These are phyloP conservation scores for Cichorium intybus DNA, from an alignment of 140 eudicot genomes.

Conservation along the genomic window DNA sequence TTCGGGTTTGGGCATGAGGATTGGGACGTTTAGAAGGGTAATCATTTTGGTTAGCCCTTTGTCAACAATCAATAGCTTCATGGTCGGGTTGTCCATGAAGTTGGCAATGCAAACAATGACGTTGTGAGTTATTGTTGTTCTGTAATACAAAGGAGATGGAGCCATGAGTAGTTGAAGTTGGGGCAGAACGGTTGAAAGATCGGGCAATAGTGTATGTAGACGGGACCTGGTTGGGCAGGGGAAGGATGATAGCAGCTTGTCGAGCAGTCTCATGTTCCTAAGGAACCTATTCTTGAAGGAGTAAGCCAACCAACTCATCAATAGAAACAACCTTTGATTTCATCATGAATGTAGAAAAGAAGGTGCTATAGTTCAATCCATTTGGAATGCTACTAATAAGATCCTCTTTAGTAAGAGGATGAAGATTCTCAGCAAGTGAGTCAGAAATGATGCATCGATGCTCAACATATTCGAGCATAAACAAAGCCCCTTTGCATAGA, in stretches of 20 bases:
- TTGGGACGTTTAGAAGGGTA: no score
- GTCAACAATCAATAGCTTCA: no score
- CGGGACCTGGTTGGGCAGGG: no score
- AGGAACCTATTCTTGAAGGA: neutral
- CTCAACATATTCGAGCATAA: neutral
- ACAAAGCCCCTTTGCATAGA: neutral
- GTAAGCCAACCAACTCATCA: no score
- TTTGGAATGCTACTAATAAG: neutral
- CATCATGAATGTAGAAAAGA: neutral
- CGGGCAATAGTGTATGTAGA: rapidly evolving
- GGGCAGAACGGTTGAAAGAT: rapidly evolving
- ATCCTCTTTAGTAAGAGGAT: neutral
- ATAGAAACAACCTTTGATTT: no score
- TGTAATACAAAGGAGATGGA: neutral
- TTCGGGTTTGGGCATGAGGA: no score
- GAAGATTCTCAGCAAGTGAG: neutral
- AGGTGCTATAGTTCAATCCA: neutral
- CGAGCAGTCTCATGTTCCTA: neutral
- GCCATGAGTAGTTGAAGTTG: no score
- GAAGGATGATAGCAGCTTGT: no score
- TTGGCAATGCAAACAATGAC: neutral
- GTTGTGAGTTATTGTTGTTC: neutral
- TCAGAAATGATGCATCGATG: neutral
- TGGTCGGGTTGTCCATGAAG: no score
- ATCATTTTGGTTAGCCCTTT: no score